Conservation (phyloP, 139 green algal species). For the Chlamydomonas schloesseri region DNA sequence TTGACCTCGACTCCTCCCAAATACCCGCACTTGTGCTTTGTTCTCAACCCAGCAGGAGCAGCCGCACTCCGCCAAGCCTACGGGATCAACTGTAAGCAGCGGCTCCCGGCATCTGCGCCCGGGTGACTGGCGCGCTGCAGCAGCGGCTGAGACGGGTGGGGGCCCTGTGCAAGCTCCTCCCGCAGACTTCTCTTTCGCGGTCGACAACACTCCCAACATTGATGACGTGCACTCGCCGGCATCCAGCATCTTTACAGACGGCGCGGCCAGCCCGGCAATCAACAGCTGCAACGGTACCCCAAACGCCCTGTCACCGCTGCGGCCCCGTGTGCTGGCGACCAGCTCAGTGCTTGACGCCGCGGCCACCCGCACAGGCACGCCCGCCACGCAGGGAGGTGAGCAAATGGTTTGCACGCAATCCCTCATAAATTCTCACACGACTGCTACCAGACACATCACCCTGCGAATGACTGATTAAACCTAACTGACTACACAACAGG, state of each 20-base stretch:
- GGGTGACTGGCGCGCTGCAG: constrained; percentile 14
- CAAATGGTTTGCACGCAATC: too few species aligned
- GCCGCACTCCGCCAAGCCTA: too few species aligned
- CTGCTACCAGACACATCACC: too few species aligned
- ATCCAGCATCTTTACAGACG: not conserved
- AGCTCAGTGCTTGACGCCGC: not conserved
- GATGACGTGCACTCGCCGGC: constrained; percentile 21
- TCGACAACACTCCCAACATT: constrained; percentile 30
- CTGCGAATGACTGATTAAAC: too few species aligned
- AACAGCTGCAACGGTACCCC: not conserved
- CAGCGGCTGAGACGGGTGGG: constrained; percentile 11
- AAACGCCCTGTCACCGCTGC: not conserved
- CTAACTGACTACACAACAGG: too few species aligned
- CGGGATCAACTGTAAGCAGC: not conserved
- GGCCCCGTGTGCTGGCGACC: not conserved
- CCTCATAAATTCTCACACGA: too few species aligned
- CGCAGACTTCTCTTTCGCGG: not conserved
- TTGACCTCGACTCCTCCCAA: not conserved
- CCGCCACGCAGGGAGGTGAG: too few species aligned
- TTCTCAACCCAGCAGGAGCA: not conserved
- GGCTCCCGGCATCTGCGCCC: not conserved
- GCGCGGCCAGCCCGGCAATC: not conserved
- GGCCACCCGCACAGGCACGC: too few species aligned
- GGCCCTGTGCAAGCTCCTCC: not conserved
- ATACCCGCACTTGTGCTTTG: too few species aligned